phyloP scores from a whole-genome alignment of 2,329 filamentous ascomycete genomes.

The Aureobasidium sp. region DNA sequence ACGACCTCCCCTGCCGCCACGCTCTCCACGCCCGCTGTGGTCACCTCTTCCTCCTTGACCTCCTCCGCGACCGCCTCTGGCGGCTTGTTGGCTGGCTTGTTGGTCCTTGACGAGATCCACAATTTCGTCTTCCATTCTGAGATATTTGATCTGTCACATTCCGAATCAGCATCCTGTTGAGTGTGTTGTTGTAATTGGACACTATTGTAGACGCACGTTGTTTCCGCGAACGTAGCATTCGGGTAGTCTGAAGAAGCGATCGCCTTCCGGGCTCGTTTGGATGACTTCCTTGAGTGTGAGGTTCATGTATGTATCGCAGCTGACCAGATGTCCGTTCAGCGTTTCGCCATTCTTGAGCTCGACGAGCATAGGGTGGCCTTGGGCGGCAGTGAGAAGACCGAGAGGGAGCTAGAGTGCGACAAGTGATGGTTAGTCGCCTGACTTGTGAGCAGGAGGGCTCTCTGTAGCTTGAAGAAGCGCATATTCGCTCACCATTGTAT shows the following conservation, averaged over 20 bases:
- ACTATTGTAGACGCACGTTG: constrained; percentile 56
- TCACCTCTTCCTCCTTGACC: constrained; percentile 47
- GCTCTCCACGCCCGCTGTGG: constrained; percentile 44
- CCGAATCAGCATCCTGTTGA: constrained; percentile 1
- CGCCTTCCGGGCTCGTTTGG: constrained; percentile 89
- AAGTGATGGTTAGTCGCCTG: constrained; percentile 13
- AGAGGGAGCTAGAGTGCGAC: constrained; percentile 46
- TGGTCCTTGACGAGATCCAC: constrained; percentile 91
- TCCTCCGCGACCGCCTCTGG: constrained; percentile 53
- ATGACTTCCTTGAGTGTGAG: constrained; percentile 94
- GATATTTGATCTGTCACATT: constrained; percentile 78
- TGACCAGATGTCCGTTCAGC: constrained; percentile 88
- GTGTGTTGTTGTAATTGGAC: background rate
- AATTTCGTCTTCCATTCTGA: constrained; percentile 92
- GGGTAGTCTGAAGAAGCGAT: constrained; percentile 83
- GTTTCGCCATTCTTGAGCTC: constrained; percentile 98
- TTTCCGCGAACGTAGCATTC: constrained; percentile 97
- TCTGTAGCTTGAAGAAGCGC: background rate
- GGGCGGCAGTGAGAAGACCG: constrained; percentile 85
- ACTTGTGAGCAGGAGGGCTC: constrained; percentile 15
- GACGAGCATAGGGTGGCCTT: constrained; percentile 96
- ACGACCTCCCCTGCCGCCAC: constrained; percentile 50
- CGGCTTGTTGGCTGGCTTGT: constrained; percentile 59
- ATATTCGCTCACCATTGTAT: constrained; percentile 19
- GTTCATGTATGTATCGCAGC: constrained; percentile 99